Evolutionary conservation across 495 filamentous ascomycete genomes (phyloP).

Genomic region (Podospora tetraspora): DNA sequence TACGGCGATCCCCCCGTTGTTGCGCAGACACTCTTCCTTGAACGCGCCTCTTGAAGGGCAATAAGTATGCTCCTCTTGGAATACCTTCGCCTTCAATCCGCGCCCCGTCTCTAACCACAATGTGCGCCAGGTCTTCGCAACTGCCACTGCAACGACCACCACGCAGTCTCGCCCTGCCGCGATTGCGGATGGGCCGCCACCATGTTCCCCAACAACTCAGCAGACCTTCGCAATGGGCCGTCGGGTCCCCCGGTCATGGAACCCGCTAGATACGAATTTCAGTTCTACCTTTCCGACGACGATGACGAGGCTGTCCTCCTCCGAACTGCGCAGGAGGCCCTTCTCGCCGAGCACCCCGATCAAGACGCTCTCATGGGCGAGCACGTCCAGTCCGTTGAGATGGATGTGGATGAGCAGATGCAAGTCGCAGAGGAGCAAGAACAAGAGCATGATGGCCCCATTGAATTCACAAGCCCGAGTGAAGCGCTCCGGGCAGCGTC

Average conservation of each 20-base stretch:
- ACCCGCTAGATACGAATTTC: constrained; percentile 18
- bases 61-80: not conserved
- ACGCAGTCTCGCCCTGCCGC: not conserved
- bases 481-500: not conserved
- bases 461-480: not conserved
- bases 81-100: not conserved
- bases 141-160: not conserved
- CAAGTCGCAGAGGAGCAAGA: not conserved
- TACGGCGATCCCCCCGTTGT: not conserved
- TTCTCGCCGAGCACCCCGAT: not conserved
- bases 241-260: constrained; percentile 4
- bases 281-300: constrained; percentile 25
- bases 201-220: constrained; percentile 14
- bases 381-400: not conserved
- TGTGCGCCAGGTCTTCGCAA: not conserved
- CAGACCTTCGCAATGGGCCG: constrained; percentile 24
- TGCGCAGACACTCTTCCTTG: not conserved
- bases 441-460: not conserved
- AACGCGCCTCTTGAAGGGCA: not conserved
- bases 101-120: not conserved
- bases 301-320: constrained; percentile 3
- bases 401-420: not conserved
- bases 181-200: not conserved
- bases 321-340: not conserved
- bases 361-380: not conserved